Evolutionary conservation across 257 asterid genomes (phyloP).

Genomic region (Capsicum pubescens): DNA sequence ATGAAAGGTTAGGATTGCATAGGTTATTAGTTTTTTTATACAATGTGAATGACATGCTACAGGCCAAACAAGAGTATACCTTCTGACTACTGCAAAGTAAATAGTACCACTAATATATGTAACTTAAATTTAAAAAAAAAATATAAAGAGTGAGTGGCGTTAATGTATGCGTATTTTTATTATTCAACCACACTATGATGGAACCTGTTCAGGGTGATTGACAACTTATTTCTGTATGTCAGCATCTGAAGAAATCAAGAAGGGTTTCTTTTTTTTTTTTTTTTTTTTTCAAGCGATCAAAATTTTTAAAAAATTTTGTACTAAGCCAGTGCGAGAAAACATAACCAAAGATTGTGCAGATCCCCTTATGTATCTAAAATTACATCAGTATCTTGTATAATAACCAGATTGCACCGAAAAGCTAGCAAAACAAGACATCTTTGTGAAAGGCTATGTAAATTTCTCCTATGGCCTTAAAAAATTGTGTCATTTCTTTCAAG

Average conservation of each 20-base stretch:
- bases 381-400: too few relatives aligned
- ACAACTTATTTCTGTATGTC: constrained; percentile 2
- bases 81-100: background rate
- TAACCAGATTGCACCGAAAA: too few relatives aligned
- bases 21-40: background rate
- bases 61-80: background rate
- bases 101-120: background rate
- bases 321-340: too few relatives aligned
- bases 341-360: too few relatives aligned
- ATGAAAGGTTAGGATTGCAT: background rate
- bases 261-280: background rate
- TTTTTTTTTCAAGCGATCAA: too few relatives aligned
- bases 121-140: background rate
- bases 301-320: too few relatives aligned
- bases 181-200: background rate
- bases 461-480: too few relatives aligned
- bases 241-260: background rate
- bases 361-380: too few relatives aligned
- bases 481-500: too few relatives aligned
- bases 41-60: background rate
- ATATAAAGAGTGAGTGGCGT: background rate
- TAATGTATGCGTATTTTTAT: background rate
- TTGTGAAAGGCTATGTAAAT: too few relatives aligned
- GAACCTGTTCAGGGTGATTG: background rate
- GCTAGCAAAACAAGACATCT: too few relatives aligned